phyloP scores from a whole-genome alignment of 176 grass and related monocot species.

The Alopecurus myosuroides region DNA sequence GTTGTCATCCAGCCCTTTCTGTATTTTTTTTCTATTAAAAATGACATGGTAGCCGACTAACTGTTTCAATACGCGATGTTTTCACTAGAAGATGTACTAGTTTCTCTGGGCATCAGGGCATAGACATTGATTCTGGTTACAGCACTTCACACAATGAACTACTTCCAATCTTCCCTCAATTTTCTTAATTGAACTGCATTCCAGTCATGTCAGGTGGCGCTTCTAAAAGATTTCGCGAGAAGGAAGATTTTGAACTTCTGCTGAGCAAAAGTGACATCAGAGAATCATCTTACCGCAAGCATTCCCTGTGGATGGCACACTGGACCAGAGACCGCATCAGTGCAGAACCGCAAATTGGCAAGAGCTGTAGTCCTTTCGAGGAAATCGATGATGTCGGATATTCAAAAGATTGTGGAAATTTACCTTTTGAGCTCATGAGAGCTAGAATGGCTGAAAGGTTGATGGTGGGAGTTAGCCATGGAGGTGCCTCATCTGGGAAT shows the following conservation, averaged over 20 bases:
- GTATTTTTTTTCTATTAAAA: not conserved
- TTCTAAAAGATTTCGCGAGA: conserved; percentile 35
- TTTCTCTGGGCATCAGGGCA: not conserved
- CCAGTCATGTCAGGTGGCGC: conserved; percentile 39
- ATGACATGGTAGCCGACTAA: not conserved
- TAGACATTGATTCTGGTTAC: not conserved
- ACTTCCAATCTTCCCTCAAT: not conserved
- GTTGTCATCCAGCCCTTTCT: not conserved
- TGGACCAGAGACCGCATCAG: conserved; percentile 42
- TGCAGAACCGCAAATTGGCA: conserved; percentile 18
- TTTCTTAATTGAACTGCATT: not conserved
- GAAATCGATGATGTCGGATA: conserved; percentile 22
- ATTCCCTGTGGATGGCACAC: conserved; percentile 56
- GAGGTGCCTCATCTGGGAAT: conserved; percentile 33
- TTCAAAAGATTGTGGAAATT: conserved; percentile 25
- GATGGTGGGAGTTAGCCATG: conserved; percentile 38
- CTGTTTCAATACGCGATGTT: not conserved
- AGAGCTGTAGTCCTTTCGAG: conserved; percentile 3
- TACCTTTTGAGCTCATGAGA: conserved; percentile 41
- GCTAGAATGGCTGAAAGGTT: conserved; percentile 38
- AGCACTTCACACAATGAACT: not conserved
- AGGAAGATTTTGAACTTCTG: conserved; percentile 40
- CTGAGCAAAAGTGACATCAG: conserved; percentile 26
- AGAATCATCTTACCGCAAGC: conserved; percentile 37
- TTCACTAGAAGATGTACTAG: not conserved